phyloP scores from a whole-genome alignment of 768 basidiomycete genomes.

The Mycena rebaudengoi region DNA sequence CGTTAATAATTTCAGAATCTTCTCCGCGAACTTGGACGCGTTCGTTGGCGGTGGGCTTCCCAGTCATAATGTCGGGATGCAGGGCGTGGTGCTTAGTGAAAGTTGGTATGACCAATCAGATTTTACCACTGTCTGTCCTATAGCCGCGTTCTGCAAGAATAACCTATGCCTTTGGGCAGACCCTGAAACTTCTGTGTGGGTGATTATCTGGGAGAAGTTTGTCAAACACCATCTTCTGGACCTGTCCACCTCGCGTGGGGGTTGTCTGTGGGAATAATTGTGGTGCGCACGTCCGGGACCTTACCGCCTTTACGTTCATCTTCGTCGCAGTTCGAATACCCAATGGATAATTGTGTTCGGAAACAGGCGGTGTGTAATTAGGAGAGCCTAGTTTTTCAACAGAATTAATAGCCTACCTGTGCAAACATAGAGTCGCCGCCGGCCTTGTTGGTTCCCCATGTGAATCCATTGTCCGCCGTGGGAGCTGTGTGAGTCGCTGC shows the following conservation, averaged over 20 bases:
- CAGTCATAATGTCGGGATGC: too few relatives aligned
- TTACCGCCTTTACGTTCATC: constrained; percentile 30
- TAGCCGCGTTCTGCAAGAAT: constrained; percentile 28
- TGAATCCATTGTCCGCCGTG: too few relatives aligned
- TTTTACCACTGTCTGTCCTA: not conserved
- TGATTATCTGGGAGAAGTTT: constrained; percentile 10
- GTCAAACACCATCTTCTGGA: constrained; percentile 13
- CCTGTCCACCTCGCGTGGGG: constrained; percentile 8
- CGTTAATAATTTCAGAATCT: too few relatives aligned
- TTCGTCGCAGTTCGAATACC: constrained; percentile 25
- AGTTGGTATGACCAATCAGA: too few relatives aligned
- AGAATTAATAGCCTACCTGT: constrained; percentile 11
- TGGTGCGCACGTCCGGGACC: constrained; percentile 25
- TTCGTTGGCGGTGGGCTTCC: too few relatives aligned
- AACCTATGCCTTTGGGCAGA: constrained; percentile 23
- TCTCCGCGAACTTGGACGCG: too few relatives aligned
- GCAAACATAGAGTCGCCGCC: constrained; percentile 19
- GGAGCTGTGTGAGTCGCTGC: too few relatives aligned
- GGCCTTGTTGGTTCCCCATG: too few relatives aligned
- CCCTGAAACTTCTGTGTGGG: constrained; percentile 22
- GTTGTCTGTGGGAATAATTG: constrained; percentile 21
- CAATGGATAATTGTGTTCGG: constrained; percentile 23
- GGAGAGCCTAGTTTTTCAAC: constrained; percentile 8
- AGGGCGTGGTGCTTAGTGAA: too few relatives aligned
- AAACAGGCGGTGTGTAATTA: constrained; percentile 10